phyloP scores from a whole-genome alignment of 331 rosid genomes.

The Arachis monticola region DNA sequence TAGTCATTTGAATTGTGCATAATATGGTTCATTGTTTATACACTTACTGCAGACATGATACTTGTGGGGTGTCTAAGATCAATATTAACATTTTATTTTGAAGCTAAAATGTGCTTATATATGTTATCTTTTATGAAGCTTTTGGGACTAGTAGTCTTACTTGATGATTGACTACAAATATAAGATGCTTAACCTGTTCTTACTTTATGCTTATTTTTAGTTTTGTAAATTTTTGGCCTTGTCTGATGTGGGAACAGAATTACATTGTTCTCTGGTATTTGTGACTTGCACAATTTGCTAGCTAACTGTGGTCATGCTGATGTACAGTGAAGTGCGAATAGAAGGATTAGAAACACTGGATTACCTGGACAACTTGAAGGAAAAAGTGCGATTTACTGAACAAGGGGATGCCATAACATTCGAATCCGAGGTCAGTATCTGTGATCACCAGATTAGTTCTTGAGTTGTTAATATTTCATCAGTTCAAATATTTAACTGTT shows the following conservation, averaged over 20 bases:
- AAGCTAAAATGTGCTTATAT: neutral
- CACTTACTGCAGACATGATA: neutral
- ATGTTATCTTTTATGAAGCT: slow-evolving; percentile 17
- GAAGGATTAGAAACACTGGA: slow-evolving; percentile 90
- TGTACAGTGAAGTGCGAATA: slow-evolving; percentile 77
- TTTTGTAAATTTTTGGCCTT: neutral
- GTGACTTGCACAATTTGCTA: slow-evolving; percentile 16
- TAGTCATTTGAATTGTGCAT: neutral
- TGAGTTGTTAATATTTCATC: slow-evolving; percentile 25
- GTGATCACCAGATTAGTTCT: neutral
- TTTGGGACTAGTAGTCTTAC: slow-evolving; percentile 3
- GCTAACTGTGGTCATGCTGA: slow-evolving; percentile 33
- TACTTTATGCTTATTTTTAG: neutral
- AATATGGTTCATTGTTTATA: neutral
- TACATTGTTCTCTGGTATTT: slow-evolving; percentile 13
- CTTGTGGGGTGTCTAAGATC: neutral
- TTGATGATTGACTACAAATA: neutral
- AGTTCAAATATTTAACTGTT: slow-evolving; percentile 27
- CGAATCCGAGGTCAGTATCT: slow-evolving; percentile 68
- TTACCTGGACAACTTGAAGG: slow-evolving; percentile 84
- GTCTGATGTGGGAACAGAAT: neutral
- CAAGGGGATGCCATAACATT: slow-evolving; percentile 85
- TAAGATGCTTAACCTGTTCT: slow-evolving; percentile 3
- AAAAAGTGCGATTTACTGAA: slow-evolving; percentile 73
- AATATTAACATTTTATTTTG: neutral